Percentiles rank a stretch among this genome's conserved stretches.
Evolutionary conservation across 495 filamentous ascomycete species (phyloP).

Genomic region (Peziza echinospora): DNA sequence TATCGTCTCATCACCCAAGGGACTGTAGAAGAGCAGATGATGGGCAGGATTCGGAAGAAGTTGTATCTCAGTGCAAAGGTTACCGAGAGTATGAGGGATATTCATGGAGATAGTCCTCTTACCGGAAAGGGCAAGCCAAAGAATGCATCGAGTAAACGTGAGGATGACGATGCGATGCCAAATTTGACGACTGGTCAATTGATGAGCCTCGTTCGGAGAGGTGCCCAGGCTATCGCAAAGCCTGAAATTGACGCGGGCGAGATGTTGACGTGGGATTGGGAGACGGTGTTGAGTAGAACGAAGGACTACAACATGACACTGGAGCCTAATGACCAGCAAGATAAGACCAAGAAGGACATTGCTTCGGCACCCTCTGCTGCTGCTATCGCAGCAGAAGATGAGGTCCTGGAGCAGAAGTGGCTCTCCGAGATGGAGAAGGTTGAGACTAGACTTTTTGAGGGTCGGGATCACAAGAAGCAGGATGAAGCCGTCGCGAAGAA

Average conservation of each 20-base stretch:
- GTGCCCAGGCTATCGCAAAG: constrained; percentile 32
- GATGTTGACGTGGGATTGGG: constrained; percentile 37
- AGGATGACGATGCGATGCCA: constrained; percentile 28
- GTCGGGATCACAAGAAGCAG: constrained; percentile 26
- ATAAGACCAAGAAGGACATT: background rate
- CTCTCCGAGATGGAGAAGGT: constrained; percentile 36
- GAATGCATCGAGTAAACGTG: constrained; percentile 15
- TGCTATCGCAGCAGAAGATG: constrained; percentile 21
- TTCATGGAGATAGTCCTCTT: constrained; percentile 21
- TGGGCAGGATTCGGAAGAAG: constrained; percentile 42
- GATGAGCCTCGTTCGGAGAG: constrained; percentile 35
- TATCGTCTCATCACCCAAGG: constrained; percentile 39
- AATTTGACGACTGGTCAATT: constrained; percentile 30
- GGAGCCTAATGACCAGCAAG: background rate
- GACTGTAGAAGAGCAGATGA: constrained; percentile 43
- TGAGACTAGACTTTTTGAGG: constrained; percentile 37
- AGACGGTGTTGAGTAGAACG: constrained; percentile 34
- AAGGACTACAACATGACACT: constrained; percentile 25
- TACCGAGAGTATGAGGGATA: constrained; percentile 35
- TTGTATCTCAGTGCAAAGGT: constrained; percentile 42
- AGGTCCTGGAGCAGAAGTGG: constrained; percentile 39
- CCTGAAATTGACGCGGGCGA: constrained; percentile 33
- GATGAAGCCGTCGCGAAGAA: constrained; percentile 10
- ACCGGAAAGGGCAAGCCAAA: constrained; percentile 6
- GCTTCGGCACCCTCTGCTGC: constrained; percentile 13